Conservation (phyloP, 441 rosid species). For the Gossypium lobatum region DNA sequence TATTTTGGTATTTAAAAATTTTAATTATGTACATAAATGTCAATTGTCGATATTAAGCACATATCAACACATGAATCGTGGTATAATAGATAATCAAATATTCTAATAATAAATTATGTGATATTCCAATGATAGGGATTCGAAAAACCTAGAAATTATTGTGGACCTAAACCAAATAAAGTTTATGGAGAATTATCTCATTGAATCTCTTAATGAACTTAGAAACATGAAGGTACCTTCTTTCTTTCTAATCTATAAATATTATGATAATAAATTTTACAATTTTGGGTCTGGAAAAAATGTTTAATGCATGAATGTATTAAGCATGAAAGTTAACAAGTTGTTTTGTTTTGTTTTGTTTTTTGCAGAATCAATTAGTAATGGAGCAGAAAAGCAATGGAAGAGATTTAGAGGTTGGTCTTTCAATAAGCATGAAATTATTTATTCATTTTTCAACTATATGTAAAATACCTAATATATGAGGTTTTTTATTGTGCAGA, state of each 20-base stretch:
- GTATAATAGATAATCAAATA: no score
- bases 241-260: neutral
- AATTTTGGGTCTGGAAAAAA: no score
- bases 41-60: no score
- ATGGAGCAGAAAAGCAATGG: neutral
- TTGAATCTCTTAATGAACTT: conserved; percentile 2
- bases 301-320: neutral
- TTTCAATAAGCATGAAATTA: no score
- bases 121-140: neutral
- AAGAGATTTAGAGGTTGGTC: neutral
- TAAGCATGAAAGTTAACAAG: no score
- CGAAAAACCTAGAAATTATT: conserved; percentile 7
- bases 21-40: no score
- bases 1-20: neutral
- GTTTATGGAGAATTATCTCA: conserved; percentile 19
- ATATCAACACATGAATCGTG: no score
- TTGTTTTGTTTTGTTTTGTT: neutral
- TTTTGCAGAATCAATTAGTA: neutral
- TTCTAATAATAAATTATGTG: neutral
- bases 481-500: neutral
- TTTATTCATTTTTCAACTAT: neutral
- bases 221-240: neutral
- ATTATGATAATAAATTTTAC: no score
- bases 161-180: neutral
- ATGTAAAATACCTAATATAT: neutral